Percentiles rank a stretch among this genome's conserved stretches.
These are phyloP conservation scores for Silene noctiflora DNA, from an alignment of 179 eudicot genomes.

Conservation along the genomic window DNA sequence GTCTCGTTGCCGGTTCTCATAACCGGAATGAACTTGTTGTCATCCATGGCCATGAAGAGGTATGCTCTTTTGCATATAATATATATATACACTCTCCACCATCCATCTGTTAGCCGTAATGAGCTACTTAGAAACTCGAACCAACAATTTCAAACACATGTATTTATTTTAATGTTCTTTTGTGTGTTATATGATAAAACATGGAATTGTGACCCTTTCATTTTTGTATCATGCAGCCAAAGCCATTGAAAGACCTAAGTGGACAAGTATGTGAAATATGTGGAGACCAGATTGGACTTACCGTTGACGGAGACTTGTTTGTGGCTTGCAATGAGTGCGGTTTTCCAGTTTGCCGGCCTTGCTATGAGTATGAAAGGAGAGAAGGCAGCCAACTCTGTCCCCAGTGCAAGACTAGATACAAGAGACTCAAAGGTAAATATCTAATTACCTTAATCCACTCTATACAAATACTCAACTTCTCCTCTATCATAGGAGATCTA, in stretches of 20 bases:
- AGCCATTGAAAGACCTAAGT: conserved; percentile 75
- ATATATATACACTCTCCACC: no score
- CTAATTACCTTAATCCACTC: background rate
- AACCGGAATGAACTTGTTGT: conserved; percentile 94
- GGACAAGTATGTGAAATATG: conserved; percentile 97
- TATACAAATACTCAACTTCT: background rate
- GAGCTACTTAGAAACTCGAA: no score
- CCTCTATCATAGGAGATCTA: no score
- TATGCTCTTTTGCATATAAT: conserved; percentile 21
- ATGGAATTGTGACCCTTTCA: background rate
- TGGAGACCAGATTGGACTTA: conserved; percentile 70
- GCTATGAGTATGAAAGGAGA: conserved; percentile 88
- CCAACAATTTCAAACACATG: no score
- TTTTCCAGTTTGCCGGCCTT: conserved; percentile 86
- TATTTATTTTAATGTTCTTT: no score
- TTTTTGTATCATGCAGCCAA: conserved; percentile 46
- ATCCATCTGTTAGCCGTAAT: no score
- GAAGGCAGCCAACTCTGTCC: conserved; percentile 86
- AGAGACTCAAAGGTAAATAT: conserved; percentile 70
- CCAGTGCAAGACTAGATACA: conserved; percentile 92
- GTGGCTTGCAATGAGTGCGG: conserved; percentile 96
- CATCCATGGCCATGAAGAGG: conserved; percentile 97
- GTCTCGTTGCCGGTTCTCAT: conserved; percentile 94
- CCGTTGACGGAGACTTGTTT: conserved; percentile 79
- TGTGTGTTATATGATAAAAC: no score